Conservation (phyloP, 352 stramenopile genomes). For the Pythium sukuiense region DNA sequence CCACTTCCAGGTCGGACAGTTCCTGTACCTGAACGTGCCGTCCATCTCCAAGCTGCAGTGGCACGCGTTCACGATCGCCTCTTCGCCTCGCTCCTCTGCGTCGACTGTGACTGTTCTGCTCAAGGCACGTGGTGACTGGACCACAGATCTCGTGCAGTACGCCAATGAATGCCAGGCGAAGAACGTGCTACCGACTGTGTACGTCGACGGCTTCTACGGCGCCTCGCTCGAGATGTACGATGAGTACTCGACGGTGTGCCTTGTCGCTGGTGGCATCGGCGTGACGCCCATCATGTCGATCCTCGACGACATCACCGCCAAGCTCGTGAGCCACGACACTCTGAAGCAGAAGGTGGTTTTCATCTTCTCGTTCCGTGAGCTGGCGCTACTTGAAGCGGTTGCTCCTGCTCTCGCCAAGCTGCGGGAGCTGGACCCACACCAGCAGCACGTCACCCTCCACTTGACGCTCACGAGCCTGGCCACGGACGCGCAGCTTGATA, state of each 20-base stretch:
- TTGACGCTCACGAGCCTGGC: slow-evolving; percentile 28
- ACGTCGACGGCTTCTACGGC: slow-evolving; percentile 51
- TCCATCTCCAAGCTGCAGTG: slow-evolving; percentile 53
- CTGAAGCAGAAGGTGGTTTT: slow-evolving; percentile 33
- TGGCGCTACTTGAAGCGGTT: slow-evolving; percentile 38
- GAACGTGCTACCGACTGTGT: slow-evolving; percentile 31
- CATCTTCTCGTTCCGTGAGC: slow-evolving; percentile 46
- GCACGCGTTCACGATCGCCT: slow-evolving; percentile 53
- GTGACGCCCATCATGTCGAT: slow-evolving; percentile 42
- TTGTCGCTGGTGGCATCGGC: slow-evolving; percentile 42
- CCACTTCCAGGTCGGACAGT: slow-evolving; percentile 39
- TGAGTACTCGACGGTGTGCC: slow-evolving; percentile 38
- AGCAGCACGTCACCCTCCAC: slow-evolving; percentile 27
- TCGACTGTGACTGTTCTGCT: slow-evolving; percentile 38
- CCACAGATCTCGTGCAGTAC: slow-evolving; percentile 30
- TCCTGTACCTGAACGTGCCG: slow-evolving; percentile 51
- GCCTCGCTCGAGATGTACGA: slow-evolving; percentile 37
- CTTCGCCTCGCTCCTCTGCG: slow-evolving; percentile 30
- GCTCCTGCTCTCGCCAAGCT: slow-evolving; percentile 29
- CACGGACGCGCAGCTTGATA: slow-evolving; percentile 17
- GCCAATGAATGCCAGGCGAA: slow-evolving; percentile 35
- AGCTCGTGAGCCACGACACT: slow-evolving; percentile 14
- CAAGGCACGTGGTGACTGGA: slow-evolving; percentile 51
- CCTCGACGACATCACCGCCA: slow-evolving; percentile 40
- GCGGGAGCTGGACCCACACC: slow-evolving; percentile 35